Percentiles rank a stretch among this genome's conserved stretches.
phyloP scores from a whole-genome alignment of 2,329 filamentous ascomycete species.

The Fusarium begoniae region DNA sequence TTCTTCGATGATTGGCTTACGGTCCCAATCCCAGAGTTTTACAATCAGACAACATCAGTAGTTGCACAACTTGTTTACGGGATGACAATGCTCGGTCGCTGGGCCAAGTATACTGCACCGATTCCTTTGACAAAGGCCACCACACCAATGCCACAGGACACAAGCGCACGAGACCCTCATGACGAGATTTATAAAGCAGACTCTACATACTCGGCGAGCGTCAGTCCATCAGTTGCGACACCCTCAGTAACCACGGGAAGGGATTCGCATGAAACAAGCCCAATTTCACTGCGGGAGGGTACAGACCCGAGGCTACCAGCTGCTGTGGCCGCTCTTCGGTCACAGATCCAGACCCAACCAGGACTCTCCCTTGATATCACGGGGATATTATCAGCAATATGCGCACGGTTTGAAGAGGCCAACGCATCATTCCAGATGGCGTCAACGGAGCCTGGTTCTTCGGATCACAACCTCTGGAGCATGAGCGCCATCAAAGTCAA shows the following conservation, averaged over 20 bases:
- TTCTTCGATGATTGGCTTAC: conserved; percentile 62
- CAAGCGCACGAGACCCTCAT: conserved; percentile 30
- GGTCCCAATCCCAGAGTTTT: conserved; percentile 54
- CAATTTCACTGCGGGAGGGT: conserved; percentile 41
- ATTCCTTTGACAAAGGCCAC: conserved; percentile 42
- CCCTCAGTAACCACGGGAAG: conserved; percentile 10
- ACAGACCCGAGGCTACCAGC: conserved; percentile 52
- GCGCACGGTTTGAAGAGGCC: conserved; percentile 55
- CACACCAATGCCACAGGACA: conserved; percentile 41
- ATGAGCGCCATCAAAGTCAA: conserved; percentile 58
- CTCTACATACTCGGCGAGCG: conserved; percentile 28
- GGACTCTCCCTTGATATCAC: conserved; percentile 57
- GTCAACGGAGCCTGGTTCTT: conserved; percentile 44
- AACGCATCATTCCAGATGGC: conserved; percentile 49
- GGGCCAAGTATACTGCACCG: conserved; percentile 57
- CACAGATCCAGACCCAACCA: conserved; percentile 54
- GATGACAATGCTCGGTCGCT: conserved; percentile 60
- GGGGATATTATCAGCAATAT: conserved; percentile 53
- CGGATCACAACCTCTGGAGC: conserved; percentile 59
- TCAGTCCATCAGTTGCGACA: conserved; percentile 10
- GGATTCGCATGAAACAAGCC: conserved; percentile 17
- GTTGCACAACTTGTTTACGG: conserved; percentile 60
- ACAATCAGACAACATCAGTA: conserved; percentile 56
- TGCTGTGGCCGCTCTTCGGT: conserved; percentile 53
- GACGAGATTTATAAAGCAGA: conserved; percentile 37